Evolutionary conservation across 2,329 filamentous ascomycete species (phyloP), one percentile per base, ranked within the genome.

Genomic region (Ophiostoma piceae): DNA sequence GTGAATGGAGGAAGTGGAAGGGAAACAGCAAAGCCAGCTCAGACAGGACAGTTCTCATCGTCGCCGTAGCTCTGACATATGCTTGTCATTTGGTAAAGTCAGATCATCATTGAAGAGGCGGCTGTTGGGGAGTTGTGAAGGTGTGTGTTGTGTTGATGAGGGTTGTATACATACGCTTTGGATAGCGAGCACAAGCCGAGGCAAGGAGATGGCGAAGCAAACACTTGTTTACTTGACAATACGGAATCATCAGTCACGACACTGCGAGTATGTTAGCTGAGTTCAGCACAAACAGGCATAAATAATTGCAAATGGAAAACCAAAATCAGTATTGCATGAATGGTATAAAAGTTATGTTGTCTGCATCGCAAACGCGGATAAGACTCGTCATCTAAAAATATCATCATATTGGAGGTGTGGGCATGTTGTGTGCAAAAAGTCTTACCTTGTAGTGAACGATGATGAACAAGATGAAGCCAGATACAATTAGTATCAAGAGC

Each of bases 1-100:
- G 7, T 68, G 43, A 4, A 32, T 16, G n/a, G 4, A 29, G 9
- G 19, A 47, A 66, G 14, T 37, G 3, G 11, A 65, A 65, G 5
- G 60, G 60, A 19, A 39, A 39, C 6, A 39, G 7, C 14, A 62
- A 67, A 43, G 54, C 65, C 29, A 64, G 54, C 72, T 83, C 81
- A 83, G 81, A 80, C 76, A 81, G 76, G 78, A 82, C 80, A 76
- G 69, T 73, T 81, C 75, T 87, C 85, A 78, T 84, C 80, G 77
- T 77, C 72, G 82, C 83, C 78, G 78, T 79, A 73, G 88, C 92
- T 96, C 89, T 85, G 92, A 96, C 92, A 96, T 96, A 96, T 96
- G 92, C 92, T 96, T 96, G 92, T 96, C 92, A 87, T 88, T 82
- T 82, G 80, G 84, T 86, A 85, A 83, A 84, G 90, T 92, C 87